Percentiles rank a stretch among this genome's conserved stretches.
These are phyloP conservation scores for Infundibulicybe gibba DNA, from an alignment of 768 basidiomycete genomes.

Conservation along the genomic window DNA sequence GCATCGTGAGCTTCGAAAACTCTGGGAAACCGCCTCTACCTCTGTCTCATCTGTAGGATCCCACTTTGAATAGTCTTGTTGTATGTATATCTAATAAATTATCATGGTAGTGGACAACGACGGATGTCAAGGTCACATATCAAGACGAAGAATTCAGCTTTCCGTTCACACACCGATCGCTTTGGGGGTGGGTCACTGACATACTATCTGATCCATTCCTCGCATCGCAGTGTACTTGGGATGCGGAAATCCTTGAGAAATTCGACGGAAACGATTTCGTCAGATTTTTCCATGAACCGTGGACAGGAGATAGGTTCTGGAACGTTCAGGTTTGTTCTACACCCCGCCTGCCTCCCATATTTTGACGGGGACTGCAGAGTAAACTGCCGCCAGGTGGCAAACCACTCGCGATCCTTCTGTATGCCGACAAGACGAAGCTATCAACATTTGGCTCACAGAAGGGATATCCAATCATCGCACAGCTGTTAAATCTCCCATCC, in stretches of 20 bases:
- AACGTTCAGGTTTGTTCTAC: not conserved
- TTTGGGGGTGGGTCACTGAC: slow-evolving; percentile 23
- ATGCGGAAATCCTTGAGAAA: slow-evolving; percentile 24
- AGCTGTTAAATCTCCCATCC: slow-evolving; percentile 26
- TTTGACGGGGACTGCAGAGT: no score
- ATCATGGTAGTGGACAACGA: not conserved
- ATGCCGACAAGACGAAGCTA: slow-evolving; percentile 36
- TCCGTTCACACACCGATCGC: slow-evolving; percentile 14
- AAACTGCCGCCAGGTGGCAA: slow-evolving; percentile 9
- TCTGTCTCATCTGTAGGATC: slow-evolving; percentile 4
- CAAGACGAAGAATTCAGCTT: slow-evolving; percentile 8
- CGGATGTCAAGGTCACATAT: slow-evolving; percentile 3
- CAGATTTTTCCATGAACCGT: not conserved
- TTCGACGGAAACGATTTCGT: slow-evolving; percentile 20
- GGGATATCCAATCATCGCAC: slow-evolving; percentile 31
- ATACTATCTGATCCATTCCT: slow-evolving; percentile 21
- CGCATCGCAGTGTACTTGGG: slow-evolving; percentile 21
- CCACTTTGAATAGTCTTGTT: not conserved
- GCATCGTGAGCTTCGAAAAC: slow-evolving; percentile 7
- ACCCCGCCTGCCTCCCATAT: no score
- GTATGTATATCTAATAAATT: slow-evolving; percentile 1
- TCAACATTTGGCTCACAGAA: slow-evolving; percentile 34
- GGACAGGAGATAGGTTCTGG: not conserved
- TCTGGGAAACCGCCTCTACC: slow-evolving; percentile 15
- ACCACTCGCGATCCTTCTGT: slow-evolving; percentile 28